These are phyloP conservation scores for Fraxinus quadrangulata DNA, from an alignment of 257 asterid genomes.

Conservation along the genomic window DNA sequence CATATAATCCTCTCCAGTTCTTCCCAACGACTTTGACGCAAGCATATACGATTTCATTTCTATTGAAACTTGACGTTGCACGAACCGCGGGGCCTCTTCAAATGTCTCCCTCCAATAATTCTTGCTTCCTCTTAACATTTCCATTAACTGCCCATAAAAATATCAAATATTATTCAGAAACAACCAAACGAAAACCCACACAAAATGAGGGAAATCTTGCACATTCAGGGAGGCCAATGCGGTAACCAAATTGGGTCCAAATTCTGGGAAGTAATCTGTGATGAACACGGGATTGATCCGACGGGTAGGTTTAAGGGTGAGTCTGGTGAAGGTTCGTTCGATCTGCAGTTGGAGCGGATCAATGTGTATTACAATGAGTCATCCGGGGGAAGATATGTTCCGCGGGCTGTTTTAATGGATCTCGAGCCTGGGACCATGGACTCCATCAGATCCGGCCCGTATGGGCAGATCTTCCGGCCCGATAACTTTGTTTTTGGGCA, in stretches of 20 bases:
- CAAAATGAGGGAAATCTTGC: conserved; percentile 79
- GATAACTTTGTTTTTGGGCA: conserved; percentile 89
- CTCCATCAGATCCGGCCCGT: conserved; percentile 82
- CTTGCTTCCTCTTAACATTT: not conserved
- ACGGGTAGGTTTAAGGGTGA: conserved; percentile 61
- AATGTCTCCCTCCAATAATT: conserved; percentile 30
- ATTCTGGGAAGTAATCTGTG: conserved; percentile 91
- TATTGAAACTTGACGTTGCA: too few species aligned
- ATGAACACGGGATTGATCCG: conserved; percentile 79
- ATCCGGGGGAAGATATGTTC: conserved; percentile 82
- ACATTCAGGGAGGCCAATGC: conserved; percentile 92
- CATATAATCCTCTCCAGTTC: too few species aligned
- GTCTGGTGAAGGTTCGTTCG: conserved; percentile 41
- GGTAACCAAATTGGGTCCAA: conserved; percentile 95
- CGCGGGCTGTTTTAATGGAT: conserved; percentile 96
- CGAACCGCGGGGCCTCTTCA: not conserved
- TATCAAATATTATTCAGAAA: conserved; percentile 15
- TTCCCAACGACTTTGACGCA: too few species aligned
- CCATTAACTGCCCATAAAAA: conserved; percentile 26
- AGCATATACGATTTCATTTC: too few species aligned
- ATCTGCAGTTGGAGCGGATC: conserved; percentile 69
- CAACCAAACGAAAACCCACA: conserved; percentile 6
- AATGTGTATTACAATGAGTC: conserved; percentile 87
- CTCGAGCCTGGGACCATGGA: conserved; percentile 97
- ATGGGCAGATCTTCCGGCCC: conserved; percentile 84